phyloP scores from a whole-genome alignment of 2,329 filamentous ascomycete species.

The Arthroderma sp. region DNA sequence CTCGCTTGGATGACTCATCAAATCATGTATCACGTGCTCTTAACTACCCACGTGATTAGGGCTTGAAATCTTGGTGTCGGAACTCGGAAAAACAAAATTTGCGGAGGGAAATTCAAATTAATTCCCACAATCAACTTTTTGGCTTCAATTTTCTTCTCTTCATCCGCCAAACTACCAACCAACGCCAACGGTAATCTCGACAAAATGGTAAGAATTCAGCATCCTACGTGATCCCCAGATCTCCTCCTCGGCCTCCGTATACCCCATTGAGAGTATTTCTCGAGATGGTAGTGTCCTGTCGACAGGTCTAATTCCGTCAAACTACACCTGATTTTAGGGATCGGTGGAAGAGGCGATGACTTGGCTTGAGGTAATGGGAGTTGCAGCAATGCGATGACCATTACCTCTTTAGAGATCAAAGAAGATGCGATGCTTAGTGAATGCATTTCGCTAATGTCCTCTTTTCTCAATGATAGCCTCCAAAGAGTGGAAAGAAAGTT shows the following conservation, averaged over 20 bases:
- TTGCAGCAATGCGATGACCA: constrained; percentile 43
- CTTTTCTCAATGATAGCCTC: constrained; percentile 99
- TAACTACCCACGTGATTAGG: background rate
- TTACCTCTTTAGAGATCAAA: constrained; percentile 81
- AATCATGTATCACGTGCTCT: background rate
- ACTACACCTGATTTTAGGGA: constrained; percentile 17
- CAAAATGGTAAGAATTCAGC: constrained; percentile 51
- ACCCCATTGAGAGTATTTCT: constrained; percentile 4
- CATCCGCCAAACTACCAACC: constrained; percentile 35
- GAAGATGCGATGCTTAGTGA: constrained; percentile 63
- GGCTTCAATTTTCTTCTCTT: constrained; percentile 13
- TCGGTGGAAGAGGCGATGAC: constrained; percentile 29
- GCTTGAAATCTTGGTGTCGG: background rate
- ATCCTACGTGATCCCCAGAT: constrained; percentile 27
- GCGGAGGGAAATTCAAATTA: background rate
- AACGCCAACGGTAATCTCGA: constrained; percentile 40
- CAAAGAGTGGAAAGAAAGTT: constrained; percentile 95
- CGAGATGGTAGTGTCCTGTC: constrained; percentile 3
- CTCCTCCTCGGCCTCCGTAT: constrained; percentile 19
- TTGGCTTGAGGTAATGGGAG: constrained; percentile 43
- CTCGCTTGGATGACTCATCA: background rate
- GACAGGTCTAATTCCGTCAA: constrained; percentile 25
- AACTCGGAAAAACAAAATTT: background rate
- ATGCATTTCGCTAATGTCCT: constrained; percentile 82
- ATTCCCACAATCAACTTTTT: constrained; percentile 1